Evolutionary conservation across 176 grass and related monocot species (phyloP), one percentile per base, ranked within the genome.

Genomic region (Avena insularis): DNA sequence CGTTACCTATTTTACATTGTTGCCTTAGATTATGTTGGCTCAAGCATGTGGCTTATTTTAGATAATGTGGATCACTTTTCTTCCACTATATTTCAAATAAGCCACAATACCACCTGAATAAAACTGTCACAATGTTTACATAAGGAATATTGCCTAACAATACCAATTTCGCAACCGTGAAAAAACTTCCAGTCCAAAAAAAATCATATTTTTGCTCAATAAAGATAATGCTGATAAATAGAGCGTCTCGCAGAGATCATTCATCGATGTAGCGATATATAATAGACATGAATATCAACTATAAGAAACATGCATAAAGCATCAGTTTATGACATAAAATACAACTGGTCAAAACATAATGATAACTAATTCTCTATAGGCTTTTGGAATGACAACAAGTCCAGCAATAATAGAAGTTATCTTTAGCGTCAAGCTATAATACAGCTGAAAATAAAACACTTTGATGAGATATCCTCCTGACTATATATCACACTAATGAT

Each of bases 211-310:
- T 49, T 21, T 53, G 43, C 20, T 54, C 35, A 67, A 71, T 51
- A 71, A 71, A 69, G 17, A 35, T n/a, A 56, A 55, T 46, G 19
- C 47, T 80, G 12, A 35, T 45, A 15, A 27, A 8, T 46, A 29
- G 20, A 31, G 48, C 1, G 7, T 17, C 77, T 63, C 61, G 56
- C 35, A 59, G 56, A 48, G 49, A 76, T 23, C 23, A n/a, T 61
- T 40, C n/a, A 35, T 33, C 40, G 53, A 29, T 14, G 31, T 60
- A 16, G 40, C 27, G 70, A 50, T 13, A 78, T 71, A 49, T 17
- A 15, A 79, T 45, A 59, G 2, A 48, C 36, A 86, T 4, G 17
- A 69, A 77, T 21, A 64, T n/a, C 11, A 89, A 79, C 14, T n/a
- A 29, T 4, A 66, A 50, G 9, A 6, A 51, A 65, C 46, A 27